Percentiles rank a stretch among this genome's conserved stretches.
Evolutionary conservation across 148 eudicot genomes (phyloP).

Genomic region (Camellia lanceoleosa): DNA sequence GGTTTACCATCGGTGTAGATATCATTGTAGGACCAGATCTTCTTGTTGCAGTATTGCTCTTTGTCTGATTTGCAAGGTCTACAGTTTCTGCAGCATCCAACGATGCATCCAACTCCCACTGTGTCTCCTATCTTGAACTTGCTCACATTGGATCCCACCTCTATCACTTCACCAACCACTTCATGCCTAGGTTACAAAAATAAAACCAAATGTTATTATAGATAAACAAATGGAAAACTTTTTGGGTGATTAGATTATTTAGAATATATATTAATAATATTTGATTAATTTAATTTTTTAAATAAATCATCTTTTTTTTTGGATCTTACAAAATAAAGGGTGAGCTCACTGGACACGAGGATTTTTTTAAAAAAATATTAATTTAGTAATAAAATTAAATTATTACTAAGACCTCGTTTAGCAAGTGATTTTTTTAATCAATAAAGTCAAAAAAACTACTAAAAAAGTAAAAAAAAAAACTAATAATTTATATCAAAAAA

Average conservation of each 20-base stretch:
- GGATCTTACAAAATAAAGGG: too few relatives aligned
- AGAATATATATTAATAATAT: too few relatives aligned
- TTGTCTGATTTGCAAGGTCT: conserved; percentile 61
- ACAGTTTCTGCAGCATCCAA: conserved; percentile 73
- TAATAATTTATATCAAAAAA: too few relatives aligned
- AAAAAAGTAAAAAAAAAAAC: too few relatives aligned
- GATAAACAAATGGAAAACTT: not conserved
- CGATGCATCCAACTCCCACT: conserved; percentile 70
- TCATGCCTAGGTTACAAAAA: conserved; percentile 49
- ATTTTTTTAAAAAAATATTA: too few relatives aligned
- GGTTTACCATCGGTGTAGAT: conserved; percentile 85
- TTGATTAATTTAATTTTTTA: too few relatives aligned
- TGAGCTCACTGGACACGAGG: too few relatives aligned
- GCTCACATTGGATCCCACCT: conserved; percentile 43
- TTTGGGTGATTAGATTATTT: too few relatives aligned
- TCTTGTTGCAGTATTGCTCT: conserved; percentile 88
- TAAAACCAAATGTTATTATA: not conserved
- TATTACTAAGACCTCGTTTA: fast-evolving
- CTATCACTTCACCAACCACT: conserved; percentile 74
- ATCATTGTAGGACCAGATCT: conserved; percentile 91
- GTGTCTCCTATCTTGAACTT: conserved; percentile 62
- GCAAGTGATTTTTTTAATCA: too few relatives aligned
- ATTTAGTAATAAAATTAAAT: too few relatives aligned
- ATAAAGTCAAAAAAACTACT: too few relatives aligned
- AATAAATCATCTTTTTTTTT: too few relatives aligned